Evolutionary conservation across 1,284 basidiomycete genomes (phyloP), one percentile per base, ranked within the genome.

Genomic region (Golubevia pallescens): DNA sequence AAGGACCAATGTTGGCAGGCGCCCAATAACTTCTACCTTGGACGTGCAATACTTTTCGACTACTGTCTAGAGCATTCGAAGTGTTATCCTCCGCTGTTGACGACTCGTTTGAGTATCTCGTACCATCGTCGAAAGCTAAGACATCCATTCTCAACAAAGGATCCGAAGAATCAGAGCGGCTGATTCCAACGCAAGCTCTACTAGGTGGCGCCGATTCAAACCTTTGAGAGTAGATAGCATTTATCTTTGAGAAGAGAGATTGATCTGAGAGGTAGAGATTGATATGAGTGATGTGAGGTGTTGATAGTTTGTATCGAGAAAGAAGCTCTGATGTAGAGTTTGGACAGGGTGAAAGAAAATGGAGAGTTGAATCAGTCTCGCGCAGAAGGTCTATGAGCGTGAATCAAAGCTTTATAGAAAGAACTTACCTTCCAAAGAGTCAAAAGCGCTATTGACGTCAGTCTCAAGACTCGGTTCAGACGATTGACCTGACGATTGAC

Each of bases 211-310:
- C 77, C 14, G 74, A 70, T 19, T 75, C 80, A 53, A 85, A 85
- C 6, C 67, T 58, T 0, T 63, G 58, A 16, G 58, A 57, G 56
- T 85, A 85, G 55, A 80, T 42, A 2, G 66, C 60, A 61, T 85
- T 82, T 62, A 81, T 58, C 13, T 54, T 24, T 1, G 61, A 48
- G 57, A 84, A 84, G 55, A 65, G 58, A 14, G 59, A 19, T 42
- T 81, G 80, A 0, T 61, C 60, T 5, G 93, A 91, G 54, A 99
- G 89, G 71, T 92, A 91, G 28, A 98, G 88, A 66, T 93, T 95
- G 83, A 97, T 91, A 81, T 93, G 92, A 3, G 90, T 87, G 54
- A 92, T 90, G 69, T 92, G 88, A 0, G 90, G 87, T 19, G 72
- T 51, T 23, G 7, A n/a, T 28, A 68, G 38, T n/a, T 60, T 51